Evolutionary conservation across 1,284 basidiomycete species (phyloP).

Genomic region (Cryptococcus hybrid): DNA sequence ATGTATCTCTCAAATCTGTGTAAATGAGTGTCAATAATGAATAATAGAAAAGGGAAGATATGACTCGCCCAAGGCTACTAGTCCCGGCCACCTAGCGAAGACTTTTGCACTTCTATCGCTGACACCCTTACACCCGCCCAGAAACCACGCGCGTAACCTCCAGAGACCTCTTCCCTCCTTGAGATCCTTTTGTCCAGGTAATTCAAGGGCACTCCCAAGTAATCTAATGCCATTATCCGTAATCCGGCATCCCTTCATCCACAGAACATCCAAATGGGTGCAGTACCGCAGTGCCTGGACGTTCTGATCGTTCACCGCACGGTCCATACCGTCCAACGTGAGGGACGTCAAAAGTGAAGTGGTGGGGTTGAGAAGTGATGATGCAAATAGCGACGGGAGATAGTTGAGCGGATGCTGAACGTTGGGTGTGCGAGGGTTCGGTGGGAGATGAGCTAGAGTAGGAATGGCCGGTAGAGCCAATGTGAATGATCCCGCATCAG

Average conservation of each 20-base stretch:
- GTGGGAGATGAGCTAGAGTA: constrained; percentile 20
- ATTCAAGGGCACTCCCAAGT: constrained; percentile 24
- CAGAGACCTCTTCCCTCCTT: constrained; percentile 41
- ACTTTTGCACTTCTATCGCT: constrained; percentile 27
- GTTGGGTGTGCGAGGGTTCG: constrained; percentile 11
- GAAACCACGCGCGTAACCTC: constrained; percentile 13
- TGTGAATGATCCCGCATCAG: constrained; percentile 8
- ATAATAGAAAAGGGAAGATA: not conserved
- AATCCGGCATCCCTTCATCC: constrained; percentile 30
- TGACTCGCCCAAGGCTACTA: constrained; percentile 33
- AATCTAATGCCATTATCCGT: constrained; percentile 34
- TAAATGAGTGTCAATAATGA: not conserved
- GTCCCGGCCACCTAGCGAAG: constrained; percentile 38
- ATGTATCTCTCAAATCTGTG: constrained; percentile 38
- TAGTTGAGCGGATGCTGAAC: constrained; percentile 28
- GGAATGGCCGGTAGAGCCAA: constrained; percentile 21
- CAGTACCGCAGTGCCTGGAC: constrained; percentile 28
- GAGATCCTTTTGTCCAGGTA: constrained; percentile 43
- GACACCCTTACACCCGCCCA: constrained; percentile 15
- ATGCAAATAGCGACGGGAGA: constrained; percentile 25
- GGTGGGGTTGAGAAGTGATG: not conserved
- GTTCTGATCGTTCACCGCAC: constrained; percentile 23
- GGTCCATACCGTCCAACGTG: constrained; percentile 24
- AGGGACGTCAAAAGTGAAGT: constrained; percentile 35
- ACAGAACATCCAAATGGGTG: constrained; percentile 34